phyloP scores from a whole-genome alignment of 176 grass and related monocot species.

The Secale cereale region DNA sequence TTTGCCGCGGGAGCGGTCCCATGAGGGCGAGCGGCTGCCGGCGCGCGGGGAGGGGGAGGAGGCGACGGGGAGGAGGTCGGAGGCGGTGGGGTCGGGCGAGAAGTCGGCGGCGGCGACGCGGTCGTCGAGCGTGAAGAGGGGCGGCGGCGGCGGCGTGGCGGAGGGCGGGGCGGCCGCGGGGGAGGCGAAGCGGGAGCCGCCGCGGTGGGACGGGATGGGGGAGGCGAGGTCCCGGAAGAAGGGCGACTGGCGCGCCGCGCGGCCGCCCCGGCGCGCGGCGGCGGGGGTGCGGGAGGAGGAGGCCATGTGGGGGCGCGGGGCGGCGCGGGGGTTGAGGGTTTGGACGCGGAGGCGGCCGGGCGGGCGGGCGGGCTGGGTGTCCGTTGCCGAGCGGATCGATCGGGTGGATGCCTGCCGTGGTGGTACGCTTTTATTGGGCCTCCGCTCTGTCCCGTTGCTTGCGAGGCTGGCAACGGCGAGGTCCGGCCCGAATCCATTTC shows the following conservation, averaged over 20 bases:
- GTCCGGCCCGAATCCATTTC: slow-evolving; percentile 2
- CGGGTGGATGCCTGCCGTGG: not conserved
- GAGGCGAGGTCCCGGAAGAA: slow-evolving; percentile 79
- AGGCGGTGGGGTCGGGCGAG: slow-evolving; percentile 56
- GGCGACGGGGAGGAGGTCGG: slow-evolving; percentile 56
- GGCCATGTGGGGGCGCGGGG: slow-evolving; percentile 17
- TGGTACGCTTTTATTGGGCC: slow-evolving; percentile 30
- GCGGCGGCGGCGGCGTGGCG: slow-evolving; percentile 49
- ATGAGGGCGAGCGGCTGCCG: slow-evolving; percentile 34
- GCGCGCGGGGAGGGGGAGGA: slow-evolving; percentile 45
- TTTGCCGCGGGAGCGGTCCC: slow-evolving; percentile 40
- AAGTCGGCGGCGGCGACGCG: slow-evolving; percentile 55
- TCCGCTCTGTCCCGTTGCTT: not conserved
- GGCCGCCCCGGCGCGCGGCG: slow-evolving; percentile 35
- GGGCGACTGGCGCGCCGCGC: slow-evolving; percentile 44
- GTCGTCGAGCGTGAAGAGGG: slow-evolving; percentile 80
- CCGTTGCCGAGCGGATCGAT: not conserved
- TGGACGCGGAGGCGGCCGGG: not conserved
- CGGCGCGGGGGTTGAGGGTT: slow-evolving; percentile 13
- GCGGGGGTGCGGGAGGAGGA: slow-evolving; percentile 31
- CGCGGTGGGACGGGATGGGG: slow-evolving; percentile 55
- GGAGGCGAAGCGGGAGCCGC: slow-evolving; percentile 43
- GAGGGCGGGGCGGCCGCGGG: not conserved
- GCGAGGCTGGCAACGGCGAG: not conserved
- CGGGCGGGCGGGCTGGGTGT: not conserved